Evolutionary conservation across 768 basidiomycete species (phyloP), one percentile per base, ranked within the genome.

Genomic region (Hebeloma cylindrosporum): DNA sequence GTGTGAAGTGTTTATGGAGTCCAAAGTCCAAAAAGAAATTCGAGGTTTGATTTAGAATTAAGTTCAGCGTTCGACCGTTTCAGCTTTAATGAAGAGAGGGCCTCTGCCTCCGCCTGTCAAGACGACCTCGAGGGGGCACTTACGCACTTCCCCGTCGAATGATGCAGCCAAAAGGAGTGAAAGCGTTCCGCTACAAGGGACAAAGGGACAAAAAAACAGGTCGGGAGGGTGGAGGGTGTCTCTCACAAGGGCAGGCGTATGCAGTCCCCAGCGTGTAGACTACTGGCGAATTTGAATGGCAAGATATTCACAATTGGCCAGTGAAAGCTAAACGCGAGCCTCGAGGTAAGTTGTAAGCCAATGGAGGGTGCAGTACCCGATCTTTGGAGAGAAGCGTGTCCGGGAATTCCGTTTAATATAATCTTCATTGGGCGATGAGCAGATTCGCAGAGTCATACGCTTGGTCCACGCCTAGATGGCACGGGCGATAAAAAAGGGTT

Each of bases 401-500:
- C 35, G 23, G 43, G 30, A 45, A 25, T 28, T 8, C 23, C 30
- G 23, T 46, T n/a, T 50, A 47, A 48, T 47, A 36, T 36, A 26
- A 43, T 43, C 47, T 38, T 44, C 33, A 45, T 54, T 38, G 34
- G 36, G 47, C 30, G 42, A 35, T 27, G 50, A 48, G 56, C 57
- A 66, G 58, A 62, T 57, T 41, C 32, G 40, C 64, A 51, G 51
- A 50, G 48, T 36, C 42, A 20, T 35, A 51, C 10, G 14, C n/a
- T 53, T 36, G 46, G 45, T 48, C 30, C 44, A 49, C 43, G 45
- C 47, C 28, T 29, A 33, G 36, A 40, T 29, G 47, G 43, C 50
- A 40, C 39, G 50, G 53, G 21, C 33, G 26, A 25, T 20, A 43
- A 16, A 16, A 20, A 2, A 40, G 23, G n/a, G 36, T 37, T 32